Conservation (phyloP, 1,284 basidiomycete species). For the Psilocybe mexicana region DNA sequence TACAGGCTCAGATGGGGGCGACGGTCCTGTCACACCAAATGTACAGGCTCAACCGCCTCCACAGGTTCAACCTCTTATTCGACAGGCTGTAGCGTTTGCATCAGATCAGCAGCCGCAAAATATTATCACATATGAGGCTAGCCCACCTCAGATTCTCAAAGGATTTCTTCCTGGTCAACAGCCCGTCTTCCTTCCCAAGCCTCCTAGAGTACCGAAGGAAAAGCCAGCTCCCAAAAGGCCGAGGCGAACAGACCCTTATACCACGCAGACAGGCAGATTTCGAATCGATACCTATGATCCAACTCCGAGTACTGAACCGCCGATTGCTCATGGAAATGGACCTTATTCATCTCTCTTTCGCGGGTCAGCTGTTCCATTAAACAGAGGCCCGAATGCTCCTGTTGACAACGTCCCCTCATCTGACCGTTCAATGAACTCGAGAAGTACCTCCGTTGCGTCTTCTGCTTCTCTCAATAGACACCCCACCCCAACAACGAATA, state of each 20-base stretch:
- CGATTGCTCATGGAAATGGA: conserved; percentile 30
- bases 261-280: conserved; percentile 42
- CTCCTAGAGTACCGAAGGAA: conserved; percentile 16
- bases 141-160: conserved; percentile 29
- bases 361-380: conserved; percentile 15
- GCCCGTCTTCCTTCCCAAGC: conserved; percentile 28
- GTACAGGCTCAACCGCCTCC: conserved; percentile 48
- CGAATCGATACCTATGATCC: conserved; percentile 33
- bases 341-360: conserved; percentile 39
- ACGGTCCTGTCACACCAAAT: conserved; percentile 36
- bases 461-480: neutral
- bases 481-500: too few species aligned
- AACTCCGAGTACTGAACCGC: conserved; percentile 25
- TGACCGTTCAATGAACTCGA: neutral
- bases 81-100: conserved; percentile 54
- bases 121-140: conserved; percentile 48
- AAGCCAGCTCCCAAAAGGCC: conserved; percentile 27
- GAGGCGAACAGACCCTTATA: conserved; percentile 31
- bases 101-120: conserved; percentile 28
- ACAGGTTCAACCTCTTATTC: conserved; percentile 46
- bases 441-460: neutral
- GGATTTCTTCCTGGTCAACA: conserved; percentile 55
- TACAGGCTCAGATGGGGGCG: conserved; percentile 47
- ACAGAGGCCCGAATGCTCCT: neutral
- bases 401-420: conserved; percentile 1